Base-by-base conservation (phyloP, 2,329 filamentous ascomycete genomes). In the Neopestalotiopsis rosae region DNA sequence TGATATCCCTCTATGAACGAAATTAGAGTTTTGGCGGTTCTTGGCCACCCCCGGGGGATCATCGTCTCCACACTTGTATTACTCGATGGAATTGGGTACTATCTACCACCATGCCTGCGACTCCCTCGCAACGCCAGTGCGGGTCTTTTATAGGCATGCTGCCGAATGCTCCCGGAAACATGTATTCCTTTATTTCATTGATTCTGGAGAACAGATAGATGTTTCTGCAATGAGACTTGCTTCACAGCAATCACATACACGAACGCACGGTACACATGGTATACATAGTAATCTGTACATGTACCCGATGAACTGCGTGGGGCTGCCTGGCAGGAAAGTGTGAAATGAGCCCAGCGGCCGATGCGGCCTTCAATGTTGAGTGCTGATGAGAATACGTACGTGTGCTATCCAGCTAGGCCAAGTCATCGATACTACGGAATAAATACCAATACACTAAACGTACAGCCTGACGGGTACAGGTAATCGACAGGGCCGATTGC, bases 41-140 rank as follows among this genome's bases (percentile, higher is more conserved):
- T 59, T 24, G 57, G 5, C 30, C 20, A 28, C 57, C 30, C 30
- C 57, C 20, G 57, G 24, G 24, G 24, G 57, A 52, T 52, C 45
- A 52, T 59, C 13, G 24, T 30, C 57, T 59, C 57, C 57, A 59
- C 57, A 24, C 24, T 14, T 59, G 24, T 34, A 30, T 59, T 59
- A 59, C 57, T 59, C 57, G 57, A 59, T 59, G 57, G 57, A 59
- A 59, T 59, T 59, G 57, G 17, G 57, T 59, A 59, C 57, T 59
- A 59, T 59, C 30, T 30, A 59, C 30, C 57, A 30, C 57, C 30
- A 30, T 59, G 30, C 34, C 57, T 5, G 14, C 24, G 57, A 14
- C 57, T 10, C 30, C 24, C 24, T 34, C 10, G 57, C 24, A 34
- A 59, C 57, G 2, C 2, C 24, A 28, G 24, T 30, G 34, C 24